phyloP scores from a whole-genome alignment of 2,329 filamentous ascomycete species.

The Nigrograna mackinnonii region DNA sequence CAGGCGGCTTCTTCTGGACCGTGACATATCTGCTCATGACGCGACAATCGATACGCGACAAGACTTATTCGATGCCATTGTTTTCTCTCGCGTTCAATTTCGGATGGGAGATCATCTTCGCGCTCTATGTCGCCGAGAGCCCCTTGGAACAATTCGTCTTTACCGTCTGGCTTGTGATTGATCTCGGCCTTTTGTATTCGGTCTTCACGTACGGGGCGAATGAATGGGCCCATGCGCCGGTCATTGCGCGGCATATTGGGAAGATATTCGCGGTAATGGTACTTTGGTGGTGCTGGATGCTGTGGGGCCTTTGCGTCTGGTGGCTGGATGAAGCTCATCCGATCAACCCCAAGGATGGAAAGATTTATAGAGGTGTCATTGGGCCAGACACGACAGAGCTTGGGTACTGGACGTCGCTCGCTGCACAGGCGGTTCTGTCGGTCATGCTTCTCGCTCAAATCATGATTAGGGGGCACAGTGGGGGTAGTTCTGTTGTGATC shows the following conservation, averaged over 20 bases:
- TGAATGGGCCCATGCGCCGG: constrained; percentile 49
- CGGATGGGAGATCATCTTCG: constrained; percentile 57
- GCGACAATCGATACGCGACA: constrained; percentile 49
- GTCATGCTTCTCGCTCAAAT: constrained; percentile 49
- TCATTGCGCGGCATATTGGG: constrained; percentile 47
- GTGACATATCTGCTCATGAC: constrained; percentile 52
- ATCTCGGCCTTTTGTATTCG: constrained; percentile 52
- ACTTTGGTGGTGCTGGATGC: constrained; percentile 41
- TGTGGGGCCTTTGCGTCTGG: constrained; percentile 52
- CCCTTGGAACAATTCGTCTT: constrained; percentile 51
- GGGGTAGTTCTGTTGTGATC: constrained; percentile 66
- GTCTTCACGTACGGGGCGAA: constrained; percentile 49
- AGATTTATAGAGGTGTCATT: constrained; percentile 32
- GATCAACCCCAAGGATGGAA: constrained; percentile 50
- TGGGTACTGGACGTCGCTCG: constrained; percentile 53
- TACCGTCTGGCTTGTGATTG: constrained; percentile 53
- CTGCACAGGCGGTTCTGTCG: constrained; percentile 49
- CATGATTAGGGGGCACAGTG: constrained; percentile 51
- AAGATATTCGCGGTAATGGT: constrained; percentile 42
- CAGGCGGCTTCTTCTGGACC: constrained; percentile 19
- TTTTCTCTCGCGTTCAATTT: constrained; percentile 55
- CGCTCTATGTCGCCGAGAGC: constrained; percentile 51
- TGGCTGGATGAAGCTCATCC: constrained; percentile 51
- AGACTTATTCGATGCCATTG: constrained; percentile 55
- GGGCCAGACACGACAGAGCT: constrained; percentile 55